Base-by-base conservation (phyloP, 2,329 filamentous ascomycete species). In the Davidsoniella australis region DNA sequence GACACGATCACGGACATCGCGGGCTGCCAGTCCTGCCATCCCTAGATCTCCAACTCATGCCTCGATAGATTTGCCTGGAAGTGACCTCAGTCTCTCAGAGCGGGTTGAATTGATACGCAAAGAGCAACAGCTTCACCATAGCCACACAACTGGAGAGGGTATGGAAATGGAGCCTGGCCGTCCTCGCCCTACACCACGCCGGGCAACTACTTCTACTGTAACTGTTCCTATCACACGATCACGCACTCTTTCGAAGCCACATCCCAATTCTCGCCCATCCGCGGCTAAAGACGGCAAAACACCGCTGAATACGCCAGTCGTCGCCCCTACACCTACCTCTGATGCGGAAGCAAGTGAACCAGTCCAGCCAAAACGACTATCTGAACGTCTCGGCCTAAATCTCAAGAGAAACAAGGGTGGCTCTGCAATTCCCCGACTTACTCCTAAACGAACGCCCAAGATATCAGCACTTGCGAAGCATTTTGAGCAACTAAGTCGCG, bases 401-500 rank as follows among this genome's bases (percentile, higher is more conserved):
- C 69, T 76, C 3, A 64, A 85, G 50, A 89, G 87, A 59, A 64
- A 69, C 51, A 65, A 71, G 58, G 61, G 63, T 1, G 68, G 70
- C n/a, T 96, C 91, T 1, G 73, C 89, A 40, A 96, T 98, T 53
- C 88, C 88, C 24, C 78, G 91, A 29, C 91, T 91, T 23, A 77
- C 94, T 24, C 78, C 82, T 46, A 84, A 80, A 60, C 79, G 74
- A 56, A 74, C 80, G 47, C 77, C 84, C 3, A 85, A 83, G 58
- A 91, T 98, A 2, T 93, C 87, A 7, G 87, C 81, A n/a, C 71
- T 98, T 45, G 86, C 91, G 16, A 85, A 85, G 57, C 91, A 96
- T 62, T 96, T 98, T 60, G 93, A 98, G 63, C 88, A 96, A 62
- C 71, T 98, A 50, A 95, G 87, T 57, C 81, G 88, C 20, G 93